These are phyloP conservation scores for Pichia sp. DNA, from an alignment of 1,139 yeast species.

Conservation along the genomic window DNA sequence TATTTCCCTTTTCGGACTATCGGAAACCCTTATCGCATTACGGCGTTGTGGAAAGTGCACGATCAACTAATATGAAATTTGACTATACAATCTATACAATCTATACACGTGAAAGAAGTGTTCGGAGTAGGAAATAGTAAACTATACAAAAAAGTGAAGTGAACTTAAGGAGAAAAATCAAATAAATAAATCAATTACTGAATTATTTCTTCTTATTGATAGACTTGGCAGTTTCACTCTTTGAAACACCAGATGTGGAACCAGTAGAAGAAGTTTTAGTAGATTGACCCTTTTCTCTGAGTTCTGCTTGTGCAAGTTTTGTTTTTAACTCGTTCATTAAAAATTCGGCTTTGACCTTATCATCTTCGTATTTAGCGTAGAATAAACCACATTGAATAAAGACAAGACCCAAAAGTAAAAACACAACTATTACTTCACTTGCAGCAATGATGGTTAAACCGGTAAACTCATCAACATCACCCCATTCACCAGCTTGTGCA, in stretches of 20 bases:
- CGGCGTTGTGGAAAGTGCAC: too few species aligned
- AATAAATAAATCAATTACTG: not conserved
- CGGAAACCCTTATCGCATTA: too few species aligned
- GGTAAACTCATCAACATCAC: slow-evolving; percentile 80
- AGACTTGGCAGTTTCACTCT: too few species aligned
- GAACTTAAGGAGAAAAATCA: too few species aligned
- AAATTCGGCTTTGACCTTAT: slow-evolving; percentile 48
- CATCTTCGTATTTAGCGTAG: slow-evolving; percentile 78
- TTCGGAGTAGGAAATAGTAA: too few species aligned
- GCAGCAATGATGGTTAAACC: slow-evolving; percentile 93
- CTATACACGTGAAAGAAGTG: too few species aligned
- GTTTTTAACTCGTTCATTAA: slow-evolving; percentile 31
- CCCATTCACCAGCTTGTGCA: slow-evolving; percentile 74
- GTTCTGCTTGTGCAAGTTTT: slow-evolving; percentile 26
- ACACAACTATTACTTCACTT: slow-evolving; percentile 67
- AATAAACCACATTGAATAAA: slow-evolving; percentile 83
- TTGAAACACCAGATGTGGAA: slow-evolving; percentile 3
- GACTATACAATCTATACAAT: too few species aligned
- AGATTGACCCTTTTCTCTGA: slow-evolving; percentile 5
- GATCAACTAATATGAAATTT: too few species aligned
- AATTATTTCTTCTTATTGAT: too few species aligned
- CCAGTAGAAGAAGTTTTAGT: slow-evolving; percentile 13
- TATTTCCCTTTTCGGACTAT: too few species aligned
- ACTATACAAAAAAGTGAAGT: too few species aligned
- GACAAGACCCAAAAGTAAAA: slow-evolving; percentile 69